Evolutionary conservation across 2,329 filamentous ascomycete genomes (phyloP).

Genomic region (Paecilomyces sp.): DNA sequence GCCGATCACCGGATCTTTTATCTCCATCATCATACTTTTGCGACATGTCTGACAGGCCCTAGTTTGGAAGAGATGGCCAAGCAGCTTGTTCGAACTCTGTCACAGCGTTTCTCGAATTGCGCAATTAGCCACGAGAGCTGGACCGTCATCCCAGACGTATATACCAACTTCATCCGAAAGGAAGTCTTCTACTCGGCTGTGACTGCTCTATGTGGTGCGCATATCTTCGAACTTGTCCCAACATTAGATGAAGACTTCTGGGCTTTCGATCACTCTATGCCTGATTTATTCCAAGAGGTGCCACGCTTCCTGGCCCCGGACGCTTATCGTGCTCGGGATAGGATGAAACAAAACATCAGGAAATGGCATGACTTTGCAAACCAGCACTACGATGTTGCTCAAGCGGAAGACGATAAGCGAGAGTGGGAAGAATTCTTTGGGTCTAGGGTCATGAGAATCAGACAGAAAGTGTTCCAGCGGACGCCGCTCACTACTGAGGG

Average conservation of each 20-base stretch:
- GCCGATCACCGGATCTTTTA: slow-evolving; percentile 4
- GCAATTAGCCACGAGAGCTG: background rate
- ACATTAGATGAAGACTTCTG: slow-evolving; percentile 33
- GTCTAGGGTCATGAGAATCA: slow-evolving; percentile 10
- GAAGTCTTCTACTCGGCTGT: slow-evolving; percentile 7
- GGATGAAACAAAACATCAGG: background rate
- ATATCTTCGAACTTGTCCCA: slow-evolving; percentile 36
- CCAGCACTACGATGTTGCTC: slow-evolving; percentile 3
- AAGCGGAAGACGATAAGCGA: slow-evolving; percentile 1
- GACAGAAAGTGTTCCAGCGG: slow-evolving; percentile 9
- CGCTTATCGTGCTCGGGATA: background rate
- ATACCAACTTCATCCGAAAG: background rate
- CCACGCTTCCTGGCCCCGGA: background rate
- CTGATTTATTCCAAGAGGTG: background rate
- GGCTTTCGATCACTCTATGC: slow-evolving; percentile 16
- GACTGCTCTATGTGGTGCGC: slow-evolving; percentile 31
- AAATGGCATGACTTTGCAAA: slow-evolving; percentile 7
- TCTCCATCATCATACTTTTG: background rate
- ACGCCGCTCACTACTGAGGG: slow-evolving; percentile 10
- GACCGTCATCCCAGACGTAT: background rate
- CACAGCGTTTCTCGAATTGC: background rate
- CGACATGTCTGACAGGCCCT: background rate
- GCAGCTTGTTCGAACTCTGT: slow-evolving; percentile 2
- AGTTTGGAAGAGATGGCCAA: slow-evolving; percentile 3
- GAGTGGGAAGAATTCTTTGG: slow-evolving; percentile 14